A percentile compares a stretch with the other conserved stretches of the same genome.
Conservation (phyloP, 2,329 filamentous ascomycete species). For the Epichloe uncinata region DNA sequence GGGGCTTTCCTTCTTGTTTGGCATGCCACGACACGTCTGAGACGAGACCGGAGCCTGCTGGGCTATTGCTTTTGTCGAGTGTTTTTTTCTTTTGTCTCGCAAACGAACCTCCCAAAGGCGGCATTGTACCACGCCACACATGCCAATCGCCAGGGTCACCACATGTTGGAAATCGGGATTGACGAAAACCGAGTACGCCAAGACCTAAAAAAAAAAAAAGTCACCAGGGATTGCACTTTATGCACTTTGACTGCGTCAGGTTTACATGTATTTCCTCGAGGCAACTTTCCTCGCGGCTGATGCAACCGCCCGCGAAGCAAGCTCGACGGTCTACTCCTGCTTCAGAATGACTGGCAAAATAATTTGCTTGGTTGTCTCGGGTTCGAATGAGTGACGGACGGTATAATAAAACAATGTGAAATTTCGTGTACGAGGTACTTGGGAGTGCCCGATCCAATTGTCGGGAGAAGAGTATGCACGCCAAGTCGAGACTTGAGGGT, state of each 20-base stretch:
- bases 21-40: not conserved
- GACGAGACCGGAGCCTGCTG: not conserved
- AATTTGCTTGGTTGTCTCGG: not conserved
- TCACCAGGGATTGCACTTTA: not conserved
- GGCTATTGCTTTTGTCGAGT: not conserved
- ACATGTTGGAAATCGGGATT: not conserved
- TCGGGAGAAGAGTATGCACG: not conserved
- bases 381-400: not conserved
- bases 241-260: not conserved
- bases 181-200: not conserved
- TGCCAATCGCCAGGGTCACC: constrained; percentile 1
- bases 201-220: not conserved
- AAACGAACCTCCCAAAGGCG: constrained; percentile 3
- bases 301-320: not conserved
- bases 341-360: not conserved
- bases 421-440: not conserved
- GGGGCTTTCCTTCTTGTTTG: not conserved
- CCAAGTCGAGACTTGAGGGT: not conserved
- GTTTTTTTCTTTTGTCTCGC: not conserved
- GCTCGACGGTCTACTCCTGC: not conserved
- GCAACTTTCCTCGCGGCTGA: not conserved
- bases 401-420: not conserved
- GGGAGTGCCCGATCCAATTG: not conserved
- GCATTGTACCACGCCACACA: constrained; percentile 4
- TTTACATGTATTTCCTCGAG: not conserved